Conservation (phyloP, 116 monocot species). For the Trichopus zeylanicus region DNA sequence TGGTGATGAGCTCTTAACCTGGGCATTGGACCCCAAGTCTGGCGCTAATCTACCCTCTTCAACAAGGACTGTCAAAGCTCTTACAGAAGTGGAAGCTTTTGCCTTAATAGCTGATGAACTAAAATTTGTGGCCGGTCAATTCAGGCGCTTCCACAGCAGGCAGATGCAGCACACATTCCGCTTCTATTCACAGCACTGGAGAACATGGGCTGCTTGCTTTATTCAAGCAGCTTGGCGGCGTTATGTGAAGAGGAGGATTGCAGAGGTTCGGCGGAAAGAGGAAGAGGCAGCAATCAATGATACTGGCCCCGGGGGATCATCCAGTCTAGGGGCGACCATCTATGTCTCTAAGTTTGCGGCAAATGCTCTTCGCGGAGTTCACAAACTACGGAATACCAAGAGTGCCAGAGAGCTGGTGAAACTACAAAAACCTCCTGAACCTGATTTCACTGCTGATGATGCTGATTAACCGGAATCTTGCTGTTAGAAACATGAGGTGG, state of each 20-base stretch:
- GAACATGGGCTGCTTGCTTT: constrained; percentile 63
- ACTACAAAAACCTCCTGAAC: constrained; percentile 49
- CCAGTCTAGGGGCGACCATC: constrained; percentile 41
- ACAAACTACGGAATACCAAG: constrained; percentile 24
- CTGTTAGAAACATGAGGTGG: too few relatives aligned
- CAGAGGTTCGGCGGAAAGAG: constrained; percentile 27
- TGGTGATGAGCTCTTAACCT: constrained; percentile 59
- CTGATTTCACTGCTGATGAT: constrained; percentile 38
- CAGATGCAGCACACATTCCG: constrained; percentile 68
- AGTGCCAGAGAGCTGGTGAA: constrained; percentile 30
- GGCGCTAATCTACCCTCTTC: constrained; percentile 47
- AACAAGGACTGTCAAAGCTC: constrained; percentile 44
- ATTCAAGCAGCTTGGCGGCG: constrained; percentile 68
- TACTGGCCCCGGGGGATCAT: not conserved
- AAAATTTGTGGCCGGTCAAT: constrained; percentile 47
- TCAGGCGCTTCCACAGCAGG: constrained; percentile 42
- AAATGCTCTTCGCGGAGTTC: constrained; percentile 47
- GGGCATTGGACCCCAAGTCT: constrained; percentile 58
- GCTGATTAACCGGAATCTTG: constrained; percentile 13
- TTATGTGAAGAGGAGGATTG: constrained; percentile 45
- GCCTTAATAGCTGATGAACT: constrained; percentile 48
- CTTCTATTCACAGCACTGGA: constrained; percentile 64
- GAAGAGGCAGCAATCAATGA: constrained; percentile 19
- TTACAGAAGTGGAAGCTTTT: constrained; percentile 59
- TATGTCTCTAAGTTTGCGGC: constrained; percentile 56